Conservation (phyloP, 2,329 filamentous ascomycete species). For the Volutella citrinella region DNA sequence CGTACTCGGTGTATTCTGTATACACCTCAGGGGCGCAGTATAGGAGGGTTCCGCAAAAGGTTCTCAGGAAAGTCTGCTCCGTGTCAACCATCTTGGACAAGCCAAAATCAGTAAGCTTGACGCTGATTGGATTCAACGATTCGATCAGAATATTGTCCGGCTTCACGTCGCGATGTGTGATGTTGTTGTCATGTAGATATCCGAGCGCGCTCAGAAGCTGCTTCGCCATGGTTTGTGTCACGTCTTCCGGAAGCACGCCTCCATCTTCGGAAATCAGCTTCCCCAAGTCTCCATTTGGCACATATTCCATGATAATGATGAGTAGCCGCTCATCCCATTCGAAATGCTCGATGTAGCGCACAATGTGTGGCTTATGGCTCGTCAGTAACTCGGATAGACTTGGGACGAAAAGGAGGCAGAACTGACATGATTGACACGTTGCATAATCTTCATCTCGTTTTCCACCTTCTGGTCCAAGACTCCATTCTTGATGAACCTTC, state of each 20-base stretch:
- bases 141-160: slow-evolving; percentile 94
- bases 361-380: slow-evolving; percentile 69
- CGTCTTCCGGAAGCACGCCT: slow-evolving; percentile 63
- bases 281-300: slow-evolving; percentile 79
- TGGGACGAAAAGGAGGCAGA: slow-evolving; percentile 1
- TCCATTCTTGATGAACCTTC: slow-evolving; percentile 89
- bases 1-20: slow-evolving; percentile 65
- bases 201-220: slow-evolving; percentile 80
- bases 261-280: slow-evolving; percentile 61
- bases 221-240: slow-evolving; percentile 67
- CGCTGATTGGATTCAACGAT: slow-evolving; percentile 66
- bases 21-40: slow-evolving; percentile 98
- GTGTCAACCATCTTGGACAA: slow-evolving; percentile 91
- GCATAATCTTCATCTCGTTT: slow-evolving; percentile 97
- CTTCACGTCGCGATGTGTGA: slow-evolving; percentile 98
- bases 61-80: slow-evolving; percentile 88
- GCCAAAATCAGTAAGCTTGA: slow-evolving; percentile 96
- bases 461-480: slow-evolving; percentile 87
- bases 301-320: slow-evolving; percentile 96
- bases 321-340: slow-evolving; percentile 80
- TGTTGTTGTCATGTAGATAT: slow-evolving; percentile 83
- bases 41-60: slow-evolving; percentile 91
- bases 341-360: slow-evolving; percentile 85
- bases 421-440: slow-evolving; percentile 74
- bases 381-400: slow-evolving; percentile 14